Conservation (phyloP, 1,284 basidiomycete species). For the Apiotrichum gracile region DNA sequence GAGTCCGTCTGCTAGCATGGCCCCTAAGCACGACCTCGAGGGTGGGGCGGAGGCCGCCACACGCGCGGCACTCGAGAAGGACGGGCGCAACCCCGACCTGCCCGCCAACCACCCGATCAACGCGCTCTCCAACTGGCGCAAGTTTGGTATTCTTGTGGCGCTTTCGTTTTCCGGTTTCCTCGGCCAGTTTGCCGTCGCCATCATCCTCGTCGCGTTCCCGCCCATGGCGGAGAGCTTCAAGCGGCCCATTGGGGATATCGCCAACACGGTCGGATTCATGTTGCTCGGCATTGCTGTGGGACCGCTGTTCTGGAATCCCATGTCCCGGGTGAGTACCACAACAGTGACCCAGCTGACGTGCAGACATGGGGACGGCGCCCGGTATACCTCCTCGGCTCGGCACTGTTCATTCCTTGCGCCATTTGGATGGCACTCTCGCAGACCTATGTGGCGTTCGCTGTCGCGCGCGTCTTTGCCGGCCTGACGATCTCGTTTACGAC, state of each 20-base stretch:
- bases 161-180: conserved; percentile 30
- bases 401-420: conserved; percentile 37
- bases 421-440: conserved; percentile 38
- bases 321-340: conserved; percentile 8
- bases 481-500: conserved; percentile 23
- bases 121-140: conserved; percentile 28
- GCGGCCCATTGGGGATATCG: conserved; percentile 25
- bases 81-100: conserved; percentile 5
- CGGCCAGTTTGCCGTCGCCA: conserved; percentile 30
- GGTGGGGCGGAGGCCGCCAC: background rate
- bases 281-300: conserved; percentile 45
- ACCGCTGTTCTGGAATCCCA: conserved; percentile 36
- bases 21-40: background rate
- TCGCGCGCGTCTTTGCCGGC: conserved; percentile 27
- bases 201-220: conserved; percentile 19
- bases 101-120: conserved; percentile 31
- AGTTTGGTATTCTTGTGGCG: conserved; percentile 34
- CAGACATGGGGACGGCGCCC: conserved; percentile 39
- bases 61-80: background rate
- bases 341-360: background rate
- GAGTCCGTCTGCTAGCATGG: background rate
- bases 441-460: conserved; percentile 21
- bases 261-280: conserved; percentile 43
- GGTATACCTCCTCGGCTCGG: conserved; percentile 38
- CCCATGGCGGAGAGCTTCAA: background rate